A percentile compares a stretch with the other conserved stretches of the same genome.
phyloP scores from a whole-genome alignment of 2,329 filamentous ascomycete species.

The Claviceps humidiphila region DNA sequence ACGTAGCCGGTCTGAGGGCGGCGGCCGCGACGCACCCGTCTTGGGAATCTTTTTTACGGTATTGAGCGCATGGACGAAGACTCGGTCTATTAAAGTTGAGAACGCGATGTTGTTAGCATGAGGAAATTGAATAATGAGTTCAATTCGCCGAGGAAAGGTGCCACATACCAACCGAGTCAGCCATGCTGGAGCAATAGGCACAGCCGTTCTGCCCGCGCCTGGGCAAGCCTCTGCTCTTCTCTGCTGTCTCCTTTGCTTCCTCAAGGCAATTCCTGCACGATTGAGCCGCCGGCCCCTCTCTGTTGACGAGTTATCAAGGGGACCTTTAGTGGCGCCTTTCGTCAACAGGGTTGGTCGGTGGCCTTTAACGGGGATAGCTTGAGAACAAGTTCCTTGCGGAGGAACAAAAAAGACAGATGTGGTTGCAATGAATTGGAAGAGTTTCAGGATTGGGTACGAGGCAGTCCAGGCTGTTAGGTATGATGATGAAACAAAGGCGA shows the following conservation, averaged over 20 bases:
- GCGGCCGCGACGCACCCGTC: conserved; percentile 80
- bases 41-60: conserved; percentile 96
- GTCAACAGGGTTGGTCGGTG: background rate
- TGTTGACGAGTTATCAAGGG: background rate
- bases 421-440: background rate
- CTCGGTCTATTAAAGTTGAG: conserved; percentile 54
- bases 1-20: conserved; percentile 68
- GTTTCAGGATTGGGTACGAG: background rate
- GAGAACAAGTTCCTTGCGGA: background rate
- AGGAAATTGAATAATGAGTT: background rate
- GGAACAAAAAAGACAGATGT: background rate
- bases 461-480: background rate
- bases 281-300: background rate
- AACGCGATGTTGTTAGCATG: conserved; percentile 4
- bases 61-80: conserved; percentile 97
- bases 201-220: background rate
- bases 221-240: background rate
- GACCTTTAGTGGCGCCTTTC: background rate
- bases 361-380: background rate
- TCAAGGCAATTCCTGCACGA: background rate
- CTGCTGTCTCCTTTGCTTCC: background rate
- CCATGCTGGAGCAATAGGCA: conserved; percentile 13
- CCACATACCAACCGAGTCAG: conserved; percentile 25
- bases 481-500: background rate
- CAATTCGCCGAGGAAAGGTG: background rate